Conservation (phyloP, 208 protist species). For the Phytomonas francai region DNA sequence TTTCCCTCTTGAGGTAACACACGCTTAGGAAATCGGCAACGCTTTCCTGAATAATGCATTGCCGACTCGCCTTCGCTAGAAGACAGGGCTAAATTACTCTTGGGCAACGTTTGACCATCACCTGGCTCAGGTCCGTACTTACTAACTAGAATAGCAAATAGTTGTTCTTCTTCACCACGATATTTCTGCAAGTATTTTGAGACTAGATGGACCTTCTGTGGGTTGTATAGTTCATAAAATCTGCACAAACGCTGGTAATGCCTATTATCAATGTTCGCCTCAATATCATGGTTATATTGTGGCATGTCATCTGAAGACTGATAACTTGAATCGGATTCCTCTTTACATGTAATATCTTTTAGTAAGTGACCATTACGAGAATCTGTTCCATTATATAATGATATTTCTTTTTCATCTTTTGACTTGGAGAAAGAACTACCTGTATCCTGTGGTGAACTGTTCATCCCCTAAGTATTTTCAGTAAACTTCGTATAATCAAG, state of each 20-base stretch:
- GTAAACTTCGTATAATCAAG: not conserved
- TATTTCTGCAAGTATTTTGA: constrained; percentile 40
- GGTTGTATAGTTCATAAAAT: constrained; percentile 76
- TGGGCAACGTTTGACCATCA: constrained; percentile 3
- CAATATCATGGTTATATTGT: constrained; percentile 14
- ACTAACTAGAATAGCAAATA: constrained; percentile 60
- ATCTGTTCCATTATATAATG: not conserved
- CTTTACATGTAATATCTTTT: not conserved
- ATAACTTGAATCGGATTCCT: not conserved
- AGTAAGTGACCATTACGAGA: not conserved
- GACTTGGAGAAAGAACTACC: not conserved
- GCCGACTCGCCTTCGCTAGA: constrained; percentile 40
- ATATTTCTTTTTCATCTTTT: not conserved
- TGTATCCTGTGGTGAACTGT: not conserved
- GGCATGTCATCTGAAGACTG: constrained; percentile 2
- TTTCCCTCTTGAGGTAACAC: constrained; percentile 60
- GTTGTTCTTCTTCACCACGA: constrained; percentile 49
- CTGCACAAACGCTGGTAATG: constrained; percentile 44
- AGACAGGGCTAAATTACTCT: constrained; percentile 16
- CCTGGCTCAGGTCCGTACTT: constrained; percentile 68
- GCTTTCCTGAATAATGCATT: constrained; percentile 47
- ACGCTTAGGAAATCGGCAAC: constrained; percentile 42
- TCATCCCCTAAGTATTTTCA: not conserved
- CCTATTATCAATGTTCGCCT: constrained; percentile 19
- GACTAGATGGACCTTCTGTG: constrained; percentile 47